phyloP scores from a whole-genome alignment of 805 yeast species.

The Cyberlindnera misumaiensis region DNA sequence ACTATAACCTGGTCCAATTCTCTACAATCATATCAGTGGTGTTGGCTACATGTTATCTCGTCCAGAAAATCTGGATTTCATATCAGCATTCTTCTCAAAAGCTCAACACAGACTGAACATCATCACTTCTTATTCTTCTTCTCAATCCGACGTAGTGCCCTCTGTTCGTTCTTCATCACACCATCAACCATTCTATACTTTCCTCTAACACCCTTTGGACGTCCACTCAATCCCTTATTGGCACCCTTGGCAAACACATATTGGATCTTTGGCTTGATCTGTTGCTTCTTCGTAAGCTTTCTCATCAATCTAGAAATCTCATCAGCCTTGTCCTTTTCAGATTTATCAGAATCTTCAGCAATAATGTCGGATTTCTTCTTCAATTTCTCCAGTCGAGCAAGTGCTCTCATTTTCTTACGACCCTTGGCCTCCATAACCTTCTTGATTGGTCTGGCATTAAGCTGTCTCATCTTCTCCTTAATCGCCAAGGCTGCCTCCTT shows the following conservation, averaged over 20 bases:
- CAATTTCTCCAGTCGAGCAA: constrained; percentile 76
- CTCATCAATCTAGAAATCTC: constrained; percentile 84
- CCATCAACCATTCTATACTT: constrained; percentile 99
- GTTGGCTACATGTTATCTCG: constrained; percentile 28
- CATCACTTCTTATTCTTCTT: constrained; percentile 67
- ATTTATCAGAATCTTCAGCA: constrained; percentile 78
- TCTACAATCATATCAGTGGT: constrained; percentile 30
- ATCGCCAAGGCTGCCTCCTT: constrained; percentile 85
- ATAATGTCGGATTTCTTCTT: constrained; percentile 90
- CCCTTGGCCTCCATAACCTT: constrained; percentile 98
- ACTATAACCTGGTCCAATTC: constrained; percentile 27
- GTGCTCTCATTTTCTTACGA: constrained; percentile 90
- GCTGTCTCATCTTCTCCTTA: constrained; percentile 65
- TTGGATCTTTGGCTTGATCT: constrained; percentile 73
- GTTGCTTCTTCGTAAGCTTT: constrained; percentile 66
- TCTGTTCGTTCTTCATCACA: constrained; percentile 91
- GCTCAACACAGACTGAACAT: not conserved
- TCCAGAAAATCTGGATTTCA: constrained; percentile 19
- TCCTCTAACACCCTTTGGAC: constrained; percentile 97
- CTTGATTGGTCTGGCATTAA: constrained; percentile 97
- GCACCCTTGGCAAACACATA: constrained; percentile 82
- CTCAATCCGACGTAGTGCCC: constrained; percentile 85
- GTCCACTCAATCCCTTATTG: constrained; percentile 82
- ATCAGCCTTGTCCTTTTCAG: constrained; percentile 92
- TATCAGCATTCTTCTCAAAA: not conserved